These are phyloP conservation scores for Eutypa lata DNA, from an alignment of 2,329 filamentous ascomycete genomes.

Conservation along the genomic window DNA sequence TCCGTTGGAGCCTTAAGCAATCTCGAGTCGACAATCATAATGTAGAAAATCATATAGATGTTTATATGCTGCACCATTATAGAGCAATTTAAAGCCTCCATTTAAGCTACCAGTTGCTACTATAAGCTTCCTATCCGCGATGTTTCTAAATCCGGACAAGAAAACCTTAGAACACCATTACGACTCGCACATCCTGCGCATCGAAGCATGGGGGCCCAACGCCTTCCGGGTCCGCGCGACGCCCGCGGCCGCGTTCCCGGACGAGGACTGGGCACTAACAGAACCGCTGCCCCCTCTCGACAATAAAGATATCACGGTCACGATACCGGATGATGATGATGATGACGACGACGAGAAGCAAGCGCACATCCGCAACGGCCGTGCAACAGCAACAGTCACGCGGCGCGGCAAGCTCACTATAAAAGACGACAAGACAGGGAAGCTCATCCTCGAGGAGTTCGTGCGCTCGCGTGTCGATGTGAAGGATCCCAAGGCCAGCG, in stretches of 20 bases:
- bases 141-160: slow-evolving; percentile 8
- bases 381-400: slow-evolving; percentile 44
- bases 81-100: no score
- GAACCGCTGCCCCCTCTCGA: slow-evolving; percentile 15
- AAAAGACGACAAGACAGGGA: slow-evolving; percentile 36
- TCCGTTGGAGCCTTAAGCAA: neutral
- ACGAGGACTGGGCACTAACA: slow-evolving; percentile 39
- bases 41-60: no score
- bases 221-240: slow-evolving; percentile 46
- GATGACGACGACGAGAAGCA: slow-evolving; percentile 26
- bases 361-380: slow-evolving; percentile 41
- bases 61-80: no score
- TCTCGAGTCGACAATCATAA: neutral
- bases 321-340: no score
- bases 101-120: no score
- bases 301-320: slow-evolving; percentile 14
- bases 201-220: slow-evolving; percentile 47
- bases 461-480: slow-evolving; percentile 47
- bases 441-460: slow-evolving; percentile 50
- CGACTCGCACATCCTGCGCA: slow-evolving; percentile 45
- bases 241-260: slow-evolving; percentile 32
- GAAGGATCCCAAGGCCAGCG: slow-evolving; percentile 55
- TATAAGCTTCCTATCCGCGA: slow-evolving; percentile 1
- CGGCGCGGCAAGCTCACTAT: slow-evolving; percentile 48
- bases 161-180: slow-evolving; percentile 15